These are phyloP conservation scores for Rubus idaeus DNA, from an alignment of 306 rosid species.

Conservation along the genomic window DNA sequence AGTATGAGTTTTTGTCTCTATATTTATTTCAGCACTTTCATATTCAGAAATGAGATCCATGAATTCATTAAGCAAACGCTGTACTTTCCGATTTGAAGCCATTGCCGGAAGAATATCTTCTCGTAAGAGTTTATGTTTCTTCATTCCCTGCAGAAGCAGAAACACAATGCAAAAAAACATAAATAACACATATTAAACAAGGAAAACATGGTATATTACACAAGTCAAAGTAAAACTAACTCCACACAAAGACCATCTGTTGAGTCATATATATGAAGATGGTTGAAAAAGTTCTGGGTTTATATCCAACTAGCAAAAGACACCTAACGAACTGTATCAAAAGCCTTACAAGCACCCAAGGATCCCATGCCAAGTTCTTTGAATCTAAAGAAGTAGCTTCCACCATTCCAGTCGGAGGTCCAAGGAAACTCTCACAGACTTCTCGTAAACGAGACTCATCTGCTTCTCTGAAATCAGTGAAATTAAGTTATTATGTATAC, in stretches of 20 bases:
- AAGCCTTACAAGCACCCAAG: constrained; percentile 79
- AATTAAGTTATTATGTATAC: neutral
- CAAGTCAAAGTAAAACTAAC: neutral
- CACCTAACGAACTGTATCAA: neutral
- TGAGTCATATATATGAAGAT: neutral
- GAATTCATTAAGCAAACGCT: constrained; percentile 92
- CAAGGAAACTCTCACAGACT: constrained; percentile 93
- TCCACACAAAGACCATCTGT: constrained; percentile 2
- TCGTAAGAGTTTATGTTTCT: constrained; percentile 81
- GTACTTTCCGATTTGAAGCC: constrained; percentile 96
- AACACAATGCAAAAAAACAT: neutral
- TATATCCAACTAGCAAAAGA: neutral
- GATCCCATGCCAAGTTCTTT: constrained; percentile 82
- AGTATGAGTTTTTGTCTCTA: constrained; percentile 34
- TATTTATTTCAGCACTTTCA: constrained; percentile 46
- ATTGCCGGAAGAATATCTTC: constrained; percentile 97
- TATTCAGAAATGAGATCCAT: constrained; percentile 91
- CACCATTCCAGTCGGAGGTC: constrained; percentile 97
- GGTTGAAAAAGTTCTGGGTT: neutral
- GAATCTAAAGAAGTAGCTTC: constrained; percentile 51
- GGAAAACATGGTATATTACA: neutral
- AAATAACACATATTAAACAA: neutral
- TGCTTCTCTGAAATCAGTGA: constrained; percentile 75
- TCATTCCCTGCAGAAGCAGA: constrained; percentile 70
- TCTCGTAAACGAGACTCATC: constrained; percentile 94